Evolutionary conservation across 768 basidiomycete species (phyloP).

Genomic region (Tylopilus plumbeoviolaceoides): DNA sequence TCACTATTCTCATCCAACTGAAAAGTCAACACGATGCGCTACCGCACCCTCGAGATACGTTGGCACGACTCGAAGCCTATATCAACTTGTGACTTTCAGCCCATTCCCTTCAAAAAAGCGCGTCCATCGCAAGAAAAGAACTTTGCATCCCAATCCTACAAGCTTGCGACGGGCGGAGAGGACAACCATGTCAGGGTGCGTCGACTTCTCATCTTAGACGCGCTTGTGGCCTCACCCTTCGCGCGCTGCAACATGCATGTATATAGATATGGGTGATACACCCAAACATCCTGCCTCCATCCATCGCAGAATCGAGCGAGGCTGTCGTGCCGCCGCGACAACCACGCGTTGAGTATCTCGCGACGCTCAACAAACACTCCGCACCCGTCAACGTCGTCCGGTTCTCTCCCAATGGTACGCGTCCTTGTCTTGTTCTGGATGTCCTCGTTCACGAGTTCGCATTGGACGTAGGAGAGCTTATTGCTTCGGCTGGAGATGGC

Average conservation of each 20-base stretch:
- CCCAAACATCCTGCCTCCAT: conserved; percentile 77
- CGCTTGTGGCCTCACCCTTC: conserved; percentile 7
- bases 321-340: conserved; percentile 42
- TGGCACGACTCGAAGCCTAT: conserved; percentile 97
- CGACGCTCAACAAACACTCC: conserved; percentile 89
- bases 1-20: neutral
- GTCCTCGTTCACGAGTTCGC: conserved; percentile 2
- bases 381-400: conserved; percentile 95
- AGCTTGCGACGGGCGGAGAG: conserved; percentile 91
- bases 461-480: conserved; percentile 61
- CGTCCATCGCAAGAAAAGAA: conserved; percentile 55
- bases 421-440: neutral
- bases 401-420: conserved; percentile 88
- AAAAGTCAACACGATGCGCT: conserved; percentile 54
- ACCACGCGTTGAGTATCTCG: conserved; percentile 94
- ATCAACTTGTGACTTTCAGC: conserved; percentile 95
- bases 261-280: conserved; percentile 89
- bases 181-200: conserved; percentile 95
- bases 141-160: conserved; percentile 73
- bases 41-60: conserved; percentile 87
- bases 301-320: conserved; percentile 40
- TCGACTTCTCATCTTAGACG: conserved; percentile 22
- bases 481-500: conserved; percentile 99
- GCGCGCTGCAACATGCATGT: conserved; percentile 5
- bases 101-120: conserved; percentile 75